These are phyloP conservation scores for Pleurotus cornucopiae DNA, from an alignment of 768 basidiomycete species.

Conservation along the genomic window DNA sequence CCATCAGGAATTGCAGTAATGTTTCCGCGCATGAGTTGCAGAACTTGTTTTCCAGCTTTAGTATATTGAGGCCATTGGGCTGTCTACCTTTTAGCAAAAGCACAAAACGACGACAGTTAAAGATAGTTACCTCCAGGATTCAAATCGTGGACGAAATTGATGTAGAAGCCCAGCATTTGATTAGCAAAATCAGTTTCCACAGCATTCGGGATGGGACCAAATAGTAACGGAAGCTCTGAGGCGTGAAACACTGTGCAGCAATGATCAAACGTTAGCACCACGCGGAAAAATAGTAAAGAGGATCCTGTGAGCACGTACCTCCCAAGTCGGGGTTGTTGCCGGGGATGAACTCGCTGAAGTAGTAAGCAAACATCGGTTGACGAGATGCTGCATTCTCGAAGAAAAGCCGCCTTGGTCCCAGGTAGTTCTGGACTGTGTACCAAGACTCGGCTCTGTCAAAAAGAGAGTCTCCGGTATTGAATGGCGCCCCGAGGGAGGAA, in stretches of 20 bases:
- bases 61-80: slow-evolving; percentile 46
- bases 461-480: slow-evolving; percentile 56
- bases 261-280: background rate
- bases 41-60: slow-evolving; percentile 25
- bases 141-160: slow-evolving; percentile 54
- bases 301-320: slow-evolving; percentile 26
- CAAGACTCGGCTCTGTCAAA: slow-evolving; percentile 54
- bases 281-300: background rate
- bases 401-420: slow-evolving; percentile 45
- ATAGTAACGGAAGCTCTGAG: slow-evolving; percentile 44
- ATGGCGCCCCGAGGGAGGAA: slow-evolving; percentile 40
- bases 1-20: slow-evolving; percentile 52
- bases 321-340: slow-evolving; percentile 44
- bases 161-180: slow-evolving; percentile 46
- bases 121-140: slow-evolving; percentile 46
- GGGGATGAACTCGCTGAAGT: slow-evolving; percentile 54
- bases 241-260: slow-evolving; percentile 38
- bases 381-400: slow-evolving; percentile 41
- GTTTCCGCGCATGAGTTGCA: slow-evolving; percentile 50
- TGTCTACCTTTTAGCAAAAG: slow-evolving; percentile 13
- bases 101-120: background rate
- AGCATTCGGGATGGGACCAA: slow-evolving; percentile 41
- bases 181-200: slow-evolving; percentile 43
- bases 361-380: slow-evolving; percentile 50
- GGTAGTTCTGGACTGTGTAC: slow-evolving; percentile 58